phyloP scores from a whole-genome alignment of 768 basidiomycete genomes.

The Filobasidium wieringae region DNA sequence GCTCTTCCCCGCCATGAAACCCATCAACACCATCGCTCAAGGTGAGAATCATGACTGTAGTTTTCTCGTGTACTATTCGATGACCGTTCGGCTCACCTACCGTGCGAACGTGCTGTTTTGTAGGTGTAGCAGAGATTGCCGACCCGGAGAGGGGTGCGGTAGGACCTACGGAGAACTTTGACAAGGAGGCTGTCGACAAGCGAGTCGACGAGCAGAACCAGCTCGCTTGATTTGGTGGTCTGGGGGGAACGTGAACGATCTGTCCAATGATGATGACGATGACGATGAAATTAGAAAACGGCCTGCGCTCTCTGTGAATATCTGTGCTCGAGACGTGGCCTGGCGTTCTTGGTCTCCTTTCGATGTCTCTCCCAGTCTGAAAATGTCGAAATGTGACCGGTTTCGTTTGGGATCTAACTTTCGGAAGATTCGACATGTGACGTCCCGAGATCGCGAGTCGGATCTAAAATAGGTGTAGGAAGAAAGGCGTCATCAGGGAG shows the following conservation, averaged over 20 bases:
- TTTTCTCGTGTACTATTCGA: not conserved
- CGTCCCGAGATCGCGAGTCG: too few species aligned
- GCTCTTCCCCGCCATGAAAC: conserved; percentile 96
- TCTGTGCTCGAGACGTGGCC: too few species aligned
- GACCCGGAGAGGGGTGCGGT: not conserved
- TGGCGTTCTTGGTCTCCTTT: too few species aligned
- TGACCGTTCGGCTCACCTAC: not conserved
- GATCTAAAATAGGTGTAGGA: too few species aligned
- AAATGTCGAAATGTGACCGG: too few species aligned
- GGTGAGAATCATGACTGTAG: not conserved
- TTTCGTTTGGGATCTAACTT: too few species aligned
- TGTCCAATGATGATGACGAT: not conserved
- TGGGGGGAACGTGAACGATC: not conserved
- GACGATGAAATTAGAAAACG: not conserved
- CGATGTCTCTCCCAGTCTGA: too few species aligned
- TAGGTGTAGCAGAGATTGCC: not conserved
- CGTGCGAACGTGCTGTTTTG: not conserved
- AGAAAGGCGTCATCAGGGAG: too few species aligned
- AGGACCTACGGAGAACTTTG: not conserved
- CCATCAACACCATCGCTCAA: conserved; percentile 34
- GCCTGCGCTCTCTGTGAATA: too few species aligned
- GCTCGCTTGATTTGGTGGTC: not conserved
- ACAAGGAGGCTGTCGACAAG: conserved; percentile 1
- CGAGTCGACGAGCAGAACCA: conserved; percentile 2
- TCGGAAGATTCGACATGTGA: too few species aligned